phyloP scores from a whole-genome alignment of 306 rosid species.

The Sicyos edulis region DNA sequence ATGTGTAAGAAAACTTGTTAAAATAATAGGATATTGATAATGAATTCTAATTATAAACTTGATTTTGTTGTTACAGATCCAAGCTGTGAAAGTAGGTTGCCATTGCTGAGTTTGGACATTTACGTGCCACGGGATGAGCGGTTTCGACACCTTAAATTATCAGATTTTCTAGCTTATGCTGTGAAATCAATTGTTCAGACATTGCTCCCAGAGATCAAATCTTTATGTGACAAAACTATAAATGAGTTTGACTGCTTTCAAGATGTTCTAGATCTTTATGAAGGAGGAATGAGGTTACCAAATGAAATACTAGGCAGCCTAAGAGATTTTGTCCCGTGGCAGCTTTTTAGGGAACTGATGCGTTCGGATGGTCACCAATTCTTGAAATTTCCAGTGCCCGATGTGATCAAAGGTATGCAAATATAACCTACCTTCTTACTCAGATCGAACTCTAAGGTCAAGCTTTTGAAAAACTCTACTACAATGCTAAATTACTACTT shows the following conservation, averaged over 20 bases:
- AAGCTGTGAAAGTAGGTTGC: slow-evolving; percentile 61
- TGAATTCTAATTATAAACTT: neutral
- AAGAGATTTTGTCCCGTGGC: slow-evolving; percentile 62
- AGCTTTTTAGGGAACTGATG: slow-evolving; percentile 59
- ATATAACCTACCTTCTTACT: neutral
- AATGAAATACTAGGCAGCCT: slow-evolving; percentile 36
- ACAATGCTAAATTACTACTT: neutral
- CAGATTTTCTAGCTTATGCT: slow-evolving; percentile 70
- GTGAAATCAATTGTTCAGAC: slow-evolving; percentile 65
- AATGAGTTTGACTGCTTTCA: slow-evolving; percentile 72
- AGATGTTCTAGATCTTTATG: slow-evolving; percentile 57
- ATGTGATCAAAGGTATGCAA: slow-evolving; percentile 61
- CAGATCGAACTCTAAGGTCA: neutral
- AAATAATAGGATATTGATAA: too few relatives aligned
- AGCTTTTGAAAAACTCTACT: neutral
- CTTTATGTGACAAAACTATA: slow-evolving; percentile 67
- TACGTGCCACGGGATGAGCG: slow-evolving; percentile 88
- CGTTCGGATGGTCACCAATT: slow-evolving; percentile 78
- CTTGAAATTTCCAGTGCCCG: slow-evolving; percentile 78
- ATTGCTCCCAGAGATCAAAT: slow-evolving; percentile 55
- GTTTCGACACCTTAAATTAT: slow-evolving; percentile 62
- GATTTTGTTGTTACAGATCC: slow-evolving; percentile 47
- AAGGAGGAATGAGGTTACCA: slow-evolving; percentile 55
- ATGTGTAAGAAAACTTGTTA: too few relatives aligned
- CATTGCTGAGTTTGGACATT: slow-evolving; percentile 51